Base-by-base conservation (phyloP, 2,329 filamentous ascomycete species). In the Fusarium continuum region DNA sequence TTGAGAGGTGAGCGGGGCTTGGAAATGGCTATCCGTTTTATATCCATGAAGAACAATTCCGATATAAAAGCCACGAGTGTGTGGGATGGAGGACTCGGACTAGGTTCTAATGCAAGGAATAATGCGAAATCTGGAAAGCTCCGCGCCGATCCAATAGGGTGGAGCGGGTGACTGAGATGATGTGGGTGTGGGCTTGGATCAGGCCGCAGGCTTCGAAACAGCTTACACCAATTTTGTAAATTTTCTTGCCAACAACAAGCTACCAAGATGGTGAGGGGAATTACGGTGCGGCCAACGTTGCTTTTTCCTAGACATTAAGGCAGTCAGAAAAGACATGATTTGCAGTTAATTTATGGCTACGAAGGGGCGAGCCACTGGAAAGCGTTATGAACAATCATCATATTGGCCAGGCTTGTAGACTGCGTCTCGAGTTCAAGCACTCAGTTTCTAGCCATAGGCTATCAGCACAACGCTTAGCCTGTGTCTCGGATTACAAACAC, bases 61-160 rank as follows among this genome's bases (percentile, higher is more conserved):
- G 17, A 38, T n/a, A 14, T n/a, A 16, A 40, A 52, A 47, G 46
- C 41, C 23, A 28, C n/a, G 25, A 29, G 22, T n/a, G 23, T 60
- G 39, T 34, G 14, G 39, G 22, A 40, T 25, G 29, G 39, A 25
- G 16, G 44, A 32, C 16, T 19, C 26, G 25, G 43, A 31, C 43
- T 35, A 23, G 19, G 28, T 26, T 11, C 46, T 38, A 36, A 47
- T 61, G 49, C 45, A 48, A 49, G 43, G 45, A 58, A 43, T 3
- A 28, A 54, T 54, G 47, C 34, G 29, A 46, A 54, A 48, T 43
- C 10, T 41, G 28, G 29, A 31, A 51, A 26, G 13, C 39, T 53
- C 31, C 20, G 41, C 26, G 28, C 9, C 16, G 36, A 60, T 64
- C 48, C 45, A 55, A 64, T 52, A 38, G 45, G 54, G 32, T 13